Conservation (phyloP, 306 rosid genomes). For the Castanea mollissima region DNA sequence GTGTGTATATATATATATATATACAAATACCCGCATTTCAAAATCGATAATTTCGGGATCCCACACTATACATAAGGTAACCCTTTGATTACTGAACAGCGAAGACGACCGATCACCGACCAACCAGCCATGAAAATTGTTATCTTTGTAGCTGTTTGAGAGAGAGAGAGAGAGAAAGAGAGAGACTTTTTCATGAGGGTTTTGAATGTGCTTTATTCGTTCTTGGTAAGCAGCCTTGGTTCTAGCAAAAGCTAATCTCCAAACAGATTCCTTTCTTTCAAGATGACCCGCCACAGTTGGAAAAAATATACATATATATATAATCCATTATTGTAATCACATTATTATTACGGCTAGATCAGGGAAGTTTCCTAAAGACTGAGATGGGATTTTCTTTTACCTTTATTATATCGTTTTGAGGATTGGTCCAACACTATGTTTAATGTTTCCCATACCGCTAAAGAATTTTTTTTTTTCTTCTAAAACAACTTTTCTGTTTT, state of each 20-base stretch:
- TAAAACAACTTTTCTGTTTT: not conserved
- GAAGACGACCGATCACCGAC: not conserved
- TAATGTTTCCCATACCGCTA: too few relatives aligned
- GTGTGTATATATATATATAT: not conserved
- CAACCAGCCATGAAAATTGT: not conserved
- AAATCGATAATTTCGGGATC: slow-evolving; percentile 45
- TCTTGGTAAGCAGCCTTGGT: slow-evolving; percentile 44
- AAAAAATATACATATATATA: not conserved
- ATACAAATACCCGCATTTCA: slow-evolving; percentile 17
- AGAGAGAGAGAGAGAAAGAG: slow-evolving; percentile 2
- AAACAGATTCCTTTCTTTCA: slow-evolving; percentile 68
- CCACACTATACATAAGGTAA: not conserved
- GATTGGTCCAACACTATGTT: not conserved
- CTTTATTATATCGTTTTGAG: not conserved
- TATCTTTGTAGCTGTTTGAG: not conserved
- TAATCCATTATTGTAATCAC: not conserved
- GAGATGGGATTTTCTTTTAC: slow-evolving; percentile 9
- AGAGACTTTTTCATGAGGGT: slow-evolving; percentile 15
- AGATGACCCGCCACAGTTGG: slow-evolving; percentile 34
- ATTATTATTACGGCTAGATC: slow-evolving; percentile 2
- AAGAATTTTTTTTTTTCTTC: not conserved
- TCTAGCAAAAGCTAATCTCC: slow-evolving; percentile 55
- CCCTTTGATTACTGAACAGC: slow-evolving; percentile 15
- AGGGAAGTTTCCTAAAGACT: slow-evolving; percentile 31
- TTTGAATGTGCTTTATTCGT: slow-evolving; percentile 54